These are phyloP conservation scores for Sporothrix inflata DNA, from an alignment of 2,329 filamentous ascomycete species.

Conservation along the genomic window DNA sequence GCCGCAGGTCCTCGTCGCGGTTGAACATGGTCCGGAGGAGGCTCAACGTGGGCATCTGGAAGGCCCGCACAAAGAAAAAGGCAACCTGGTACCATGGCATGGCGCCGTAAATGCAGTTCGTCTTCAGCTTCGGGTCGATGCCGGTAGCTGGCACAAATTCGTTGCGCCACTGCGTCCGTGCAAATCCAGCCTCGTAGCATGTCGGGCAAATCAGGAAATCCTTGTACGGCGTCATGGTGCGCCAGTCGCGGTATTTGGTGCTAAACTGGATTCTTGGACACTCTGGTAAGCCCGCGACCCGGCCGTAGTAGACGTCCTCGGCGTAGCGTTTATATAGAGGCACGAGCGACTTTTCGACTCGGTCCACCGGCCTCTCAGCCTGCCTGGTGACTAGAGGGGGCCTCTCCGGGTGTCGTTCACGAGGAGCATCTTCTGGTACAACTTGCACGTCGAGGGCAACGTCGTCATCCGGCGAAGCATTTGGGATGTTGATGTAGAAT, in stretches of 20 bases:
- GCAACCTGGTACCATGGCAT: conserved; percentile 81
- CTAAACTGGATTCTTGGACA: conserved; percentile 70
- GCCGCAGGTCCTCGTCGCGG: conserved; percentile 56
- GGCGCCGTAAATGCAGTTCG: conserved; percentile 78
- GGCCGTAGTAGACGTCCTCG: conserved; percentile 53
- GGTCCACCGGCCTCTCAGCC: not conserved
- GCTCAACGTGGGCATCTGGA: conserved; percentile 65
- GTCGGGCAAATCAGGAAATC: conserved; percentile 81
- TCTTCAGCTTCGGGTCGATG: conserved; percentile 59
- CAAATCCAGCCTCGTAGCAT: conserved; percentile 74
- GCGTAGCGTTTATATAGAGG: conserved; percentile 55
- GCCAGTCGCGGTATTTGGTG: conserved; percentile 73
- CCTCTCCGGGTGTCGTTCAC: conserved; percentile 32
- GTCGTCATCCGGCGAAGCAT: not conserved
- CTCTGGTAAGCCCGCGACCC: conserved; percentile 58
- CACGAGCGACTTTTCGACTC: conserved; percentile 37
- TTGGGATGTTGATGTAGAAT: conserved; percentile 27
- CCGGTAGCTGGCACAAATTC: conserved; percentile 66
- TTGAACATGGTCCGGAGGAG: conserved; percentile 71
- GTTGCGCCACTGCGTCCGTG: conserved; percentile 66
- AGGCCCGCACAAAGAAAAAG: conserved; percentile 77
- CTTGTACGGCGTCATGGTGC: conserved; percentile 63
- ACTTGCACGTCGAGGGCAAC: not conserved
- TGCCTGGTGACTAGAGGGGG: conserved; percentile 22
- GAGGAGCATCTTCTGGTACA: not conserved